Conservation (phyloP, 805 yeast genomes). For the Myxozyma mucilagina region DNA sequence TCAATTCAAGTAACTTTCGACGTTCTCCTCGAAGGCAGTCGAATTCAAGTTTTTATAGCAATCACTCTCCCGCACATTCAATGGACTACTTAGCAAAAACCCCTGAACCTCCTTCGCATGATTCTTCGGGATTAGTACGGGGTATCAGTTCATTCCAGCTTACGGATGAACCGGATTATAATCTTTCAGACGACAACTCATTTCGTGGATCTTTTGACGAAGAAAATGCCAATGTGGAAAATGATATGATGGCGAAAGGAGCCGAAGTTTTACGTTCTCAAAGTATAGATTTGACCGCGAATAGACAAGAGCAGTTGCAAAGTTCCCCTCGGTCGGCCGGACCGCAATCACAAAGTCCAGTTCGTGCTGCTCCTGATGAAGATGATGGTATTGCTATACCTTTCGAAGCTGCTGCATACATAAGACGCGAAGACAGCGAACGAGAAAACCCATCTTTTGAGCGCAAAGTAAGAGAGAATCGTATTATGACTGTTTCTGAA, state of each 20-base stretch:
- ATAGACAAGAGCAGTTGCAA: neutral
- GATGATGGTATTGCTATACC: slow-evolving; percentile 5
- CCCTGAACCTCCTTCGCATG: neutral
- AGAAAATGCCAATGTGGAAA: neutral
- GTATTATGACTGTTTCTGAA: slow-evolving; percentile 38
- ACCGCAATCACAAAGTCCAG: no score
- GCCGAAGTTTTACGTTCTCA: slow-evolving; percentile 4
- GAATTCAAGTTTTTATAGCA: neutral
- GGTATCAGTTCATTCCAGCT: slow-evolving; percentile 2
- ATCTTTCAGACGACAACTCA: slow-evolving; percentile 5
- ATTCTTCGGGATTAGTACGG: neutral
- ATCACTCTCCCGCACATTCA: neutral
- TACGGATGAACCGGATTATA: slow-evolving; percentile 1
- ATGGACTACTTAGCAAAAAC: neutral
- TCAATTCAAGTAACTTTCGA: neutral
- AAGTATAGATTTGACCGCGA: neutral
- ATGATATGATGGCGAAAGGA: slow-evolving; percentile 17
- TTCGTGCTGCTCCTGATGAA: no score
- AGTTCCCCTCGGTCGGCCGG: neutral
- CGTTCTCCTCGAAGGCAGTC: neutral
- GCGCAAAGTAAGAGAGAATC: slow-evolving; percentile 11
- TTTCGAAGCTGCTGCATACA: slow-evolving; percentile 9
- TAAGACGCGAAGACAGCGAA: neutral
- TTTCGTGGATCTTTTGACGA: slow-evolving; percentile 3
- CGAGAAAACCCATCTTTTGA: slow-evolving; percentile 4